A percentile compares a stretch with the other conserved stretches of the same genome.
Evolutionary conservation across 768 basidiomycete species (phyloP).

Genomic region (Pleurotus platypus): DNA sequence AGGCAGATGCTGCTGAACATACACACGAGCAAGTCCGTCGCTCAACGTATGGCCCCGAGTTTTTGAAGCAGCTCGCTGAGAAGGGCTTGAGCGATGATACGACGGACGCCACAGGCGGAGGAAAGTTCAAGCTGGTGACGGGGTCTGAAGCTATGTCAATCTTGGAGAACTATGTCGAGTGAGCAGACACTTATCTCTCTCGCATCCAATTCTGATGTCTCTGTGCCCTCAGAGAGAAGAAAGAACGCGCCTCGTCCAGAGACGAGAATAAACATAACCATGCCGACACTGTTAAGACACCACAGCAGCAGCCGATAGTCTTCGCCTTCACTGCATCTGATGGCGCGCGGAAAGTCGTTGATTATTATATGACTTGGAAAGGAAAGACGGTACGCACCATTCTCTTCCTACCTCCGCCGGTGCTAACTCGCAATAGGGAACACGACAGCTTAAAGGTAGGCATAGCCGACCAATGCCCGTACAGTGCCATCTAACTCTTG

Average conservation of each 20-base stretch:
- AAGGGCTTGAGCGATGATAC: slow-evolving; percentile 23
- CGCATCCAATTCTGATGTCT: not conserved
- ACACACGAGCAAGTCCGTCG: slow-evolving; percentile 36
- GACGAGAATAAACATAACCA: slow-evolving; percentile 15
- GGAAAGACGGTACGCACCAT: slow-evolving; percentile 31
- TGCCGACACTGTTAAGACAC: slow-evolving; percentile 14
- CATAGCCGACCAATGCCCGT: not conserved
- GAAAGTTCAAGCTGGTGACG: slow-evolving; percentile 36
- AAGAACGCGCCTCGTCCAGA: slow-evolving; percentile 11
- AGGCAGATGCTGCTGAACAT: slow-evolving; percentile 27
- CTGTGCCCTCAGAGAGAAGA: slow-evolving; percentile 7
- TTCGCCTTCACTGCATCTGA: slow-evolving; percentile 41
- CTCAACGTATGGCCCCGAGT: slow-evolving; percentile 41
- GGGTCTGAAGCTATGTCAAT: slow-evolving; percentile 38
- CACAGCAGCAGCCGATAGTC: slow-evolving; percentile 31
- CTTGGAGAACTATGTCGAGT: slow-evolving; percentile 40
- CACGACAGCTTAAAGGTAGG: slow-evolving; percentile 19
- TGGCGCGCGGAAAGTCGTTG: slow-evolving; percentile 36
- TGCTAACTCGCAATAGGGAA: slow-evolving; percentile 13
- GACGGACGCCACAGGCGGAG: slow-evolving; percentile 14
- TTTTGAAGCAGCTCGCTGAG: slow-evolving; percentile 36
- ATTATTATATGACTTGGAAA: slow-evolving; percentile 51
- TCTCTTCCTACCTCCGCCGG: not conserved
- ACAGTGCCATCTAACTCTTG: not conserved
- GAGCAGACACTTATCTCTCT: slow-evolving; percentile 11